Base-by-base conservation (phyloP, 768 basidiomycete species). In the Kwoniella shandongensis region DNA sequence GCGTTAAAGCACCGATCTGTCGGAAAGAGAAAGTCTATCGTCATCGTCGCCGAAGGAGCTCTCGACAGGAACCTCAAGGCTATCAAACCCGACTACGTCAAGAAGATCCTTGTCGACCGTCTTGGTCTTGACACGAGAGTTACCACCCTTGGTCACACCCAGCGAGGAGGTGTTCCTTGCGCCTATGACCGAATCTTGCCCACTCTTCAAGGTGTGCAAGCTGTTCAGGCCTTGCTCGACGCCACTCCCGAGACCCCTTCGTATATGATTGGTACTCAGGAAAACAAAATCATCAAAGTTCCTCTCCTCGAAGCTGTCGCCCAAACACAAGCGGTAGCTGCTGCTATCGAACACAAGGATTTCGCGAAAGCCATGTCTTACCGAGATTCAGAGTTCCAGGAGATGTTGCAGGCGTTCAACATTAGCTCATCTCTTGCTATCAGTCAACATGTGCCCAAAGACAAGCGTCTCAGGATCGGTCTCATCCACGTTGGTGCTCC, bases 1-100 rank as follows among this genome's bases (percentile, higher is more conserved):
- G 22, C 47, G 39, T 27, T 22, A 38, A 62, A 98, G 91, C 93
- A 98, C 76, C 88, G 96, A 56, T 80, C 83, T 63, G 79, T 88
- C 22, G 96, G 96, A 32, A 98, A 98, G 79, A 86, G 96, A 66
- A 97, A 94, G 80, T 98, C 94, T 1, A 96, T 99, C 63, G 91
- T 99, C 56, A 96, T 99, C 62, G 88, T 98, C 39, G 94, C 96
- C 1, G 96, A 99, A 78, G 96, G 96, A 22, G 94, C 96, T 10
- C 85, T 88, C 45, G 94, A 98, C 75, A 79, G 81, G 46, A 81
- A 88, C 67, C 83, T 98, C 44, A 86, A 94, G 26, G 91, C 91
- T n/a, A 97, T 99, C 73, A 86, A 82, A 41, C 86, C 91, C 17
- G 89, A 90, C 27, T 85, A 92, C 71, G 85, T 99, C 77, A 98